phyloP scores from a whole-genome alignment of 306 rosid species.

The Mimosa pudica region DNA sequence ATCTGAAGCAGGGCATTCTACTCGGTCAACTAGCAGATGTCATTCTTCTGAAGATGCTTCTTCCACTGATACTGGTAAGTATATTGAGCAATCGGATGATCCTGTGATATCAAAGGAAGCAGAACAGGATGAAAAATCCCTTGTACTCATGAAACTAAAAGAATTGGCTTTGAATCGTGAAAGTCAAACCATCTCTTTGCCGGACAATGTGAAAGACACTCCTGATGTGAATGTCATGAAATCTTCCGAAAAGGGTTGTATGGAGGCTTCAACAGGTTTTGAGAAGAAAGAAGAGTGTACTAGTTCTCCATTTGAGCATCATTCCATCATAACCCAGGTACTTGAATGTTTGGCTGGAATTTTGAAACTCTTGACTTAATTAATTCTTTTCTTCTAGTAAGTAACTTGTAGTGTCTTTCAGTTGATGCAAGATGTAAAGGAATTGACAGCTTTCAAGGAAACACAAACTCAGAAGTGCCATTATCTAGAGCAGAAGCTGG shows the following conservation, averaged over 20 bases:
- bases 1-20: slow-evolving; percentile 26
- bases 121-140: slow-evolving; percentile 48
- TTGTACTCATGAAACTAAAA: slow-evolving; percentile 53
- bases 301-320: slow-evolving; percentile 35
- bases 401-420: slow-evolving; percentile 32
- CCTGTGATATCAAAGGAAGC: slow-evolving; percentile 27
- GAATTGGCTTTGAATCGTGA: slow-evolving; percentile 44
- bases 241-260: slow-evolving; percentile 8
- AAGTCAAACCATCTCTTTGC: slow-evolving; percentile 32
- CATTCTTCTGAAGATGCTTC: slow-evolving; percentile 41
- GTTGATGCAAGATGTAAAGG: slow-evolving; percentile 59
- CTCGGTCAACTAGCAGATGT: slow-evolving; percentile 29
- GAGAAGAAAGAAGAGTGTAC: slow-evolving; percentile 40
- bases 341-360: slow-evolving; percentile 14
- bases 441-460: slow-evolving; percentile 44
- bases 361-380: background rate
- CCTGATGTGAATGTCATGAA: background rate
- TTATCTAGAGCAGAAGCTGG: slow-evolving; percentile 64
- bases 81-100: slow-evolving; percentile 45
- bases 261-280: slow-evolving; percentile 15
- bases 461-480: slow-evolving; percentile 43
- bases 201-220: slow-evolving; percentile 27
- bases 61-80: slow-evolving; percentile 35
- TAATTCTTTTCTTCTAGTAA: slow-evolving; percentile 7
- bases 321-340: slow-evolving; percentile 46